Conservation (phyloP, 139 green algal genomes). For the Bryopsis sp. region DNA sequence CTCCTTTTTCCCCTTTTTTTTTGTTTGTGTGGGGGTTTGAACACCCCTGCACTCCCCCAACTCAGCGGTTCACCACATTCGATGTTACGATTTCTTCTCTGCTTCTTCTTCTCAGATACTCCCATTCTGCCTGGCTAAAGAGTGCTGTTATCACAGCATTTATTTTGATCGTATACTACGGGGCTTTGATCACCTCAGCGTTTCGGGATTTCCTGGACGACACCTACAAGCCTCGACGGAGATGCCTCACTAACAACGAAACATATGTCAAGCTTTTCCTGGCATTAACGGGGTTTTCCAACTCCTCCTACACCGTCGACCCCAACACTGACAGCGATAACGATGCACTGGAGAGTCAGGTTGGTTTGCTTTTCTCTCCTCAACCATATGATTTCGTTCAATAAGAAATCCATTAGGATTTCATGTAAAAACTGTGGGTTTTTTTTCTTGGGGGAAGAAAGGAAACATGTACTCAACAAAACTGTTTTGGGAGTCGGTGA, state of each 20-base stretch:
- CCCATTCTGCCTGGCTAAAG: constrained; percentile 5
- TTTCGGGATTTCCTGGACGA: constrained; percentile 14
- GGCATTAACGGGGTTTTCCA: background rate
- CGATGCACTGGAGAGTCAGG: background rate
- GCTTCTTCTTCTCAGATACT: too few relatives aligned
- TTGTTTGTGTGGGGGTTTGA: too few relatives aligned
- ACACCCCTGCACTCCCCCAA: too few relatives aligned
- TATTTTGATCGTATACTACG: constrained; percentile 14
- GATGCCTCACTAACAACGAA: constrained; percentile 2
- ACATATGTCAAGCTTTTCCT: background rate
- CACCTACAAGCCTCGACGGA: background rate
- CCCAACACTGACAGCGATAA: background rate
- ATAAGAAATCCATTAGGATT: background rate
- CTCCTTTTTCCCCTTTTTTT: too few relatives aligned
- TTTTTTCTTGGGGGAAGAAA: too few relatives aligned
- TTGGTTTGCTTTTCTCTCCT: background rate
- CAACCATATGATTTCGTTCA: background rate
- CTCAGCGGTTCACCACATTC: too few relatives aligned
- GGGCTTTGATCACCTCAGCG: background rate
- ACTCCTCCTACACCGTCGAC: background rate
- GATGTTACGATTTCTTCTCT: too few relatives aligned
- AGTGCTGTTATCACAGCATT: background rate
- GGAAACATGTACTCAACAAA: too few relatives aligned
- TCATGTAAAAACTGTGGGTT: constrained; percentile 1
- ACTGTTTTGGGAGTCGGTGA: too few relatives aligned